These are phyloP conservation scores for Capsella rubella DNA, from an alignment of 441 rosid genomes.

Conservation along the genomic window DNA sequence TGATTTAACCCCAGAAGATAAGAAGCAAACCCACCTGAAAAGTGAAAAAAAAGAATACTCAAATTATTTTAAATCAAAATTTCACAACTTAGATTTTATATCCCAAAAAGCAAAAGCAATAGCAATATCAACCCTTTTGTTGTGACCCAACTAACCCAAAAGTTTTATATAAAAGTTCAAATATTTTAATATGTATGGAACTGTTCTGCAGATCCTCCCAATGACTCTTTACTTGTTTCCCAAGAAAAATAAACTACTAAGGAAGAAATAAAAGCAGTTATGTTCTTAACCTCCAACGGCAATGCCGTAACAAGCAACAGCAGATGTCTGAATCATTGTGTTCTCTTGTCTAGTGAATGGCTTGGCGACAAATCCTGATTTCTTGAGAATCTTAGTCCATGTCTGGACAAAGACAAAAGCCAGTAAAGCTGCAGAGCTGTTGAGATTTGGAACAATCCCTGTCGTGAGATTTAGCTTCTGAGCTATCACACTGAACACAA, in stretches of 20 bases:
- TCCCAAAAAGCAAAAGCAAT: slow-evolving; percentile 32
- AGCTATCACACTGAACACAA: slow-evolving; percentile 62
- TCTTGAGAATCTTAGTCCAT: slow-evolving; percentile 66
- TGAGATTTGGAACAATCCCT: slow-evolving; percentile 62
- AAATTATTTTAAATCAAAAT: background rate
- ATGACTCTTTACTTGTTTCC: slow-evolving; percentile 10
- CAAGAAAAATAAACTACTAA: slow-evolving; percentile 18
- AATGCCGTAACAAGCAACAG: slow-evolving; percentile 79
- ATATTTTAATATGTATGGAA: slow-evolving; percentile 4
- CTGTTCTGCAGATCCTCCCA: slow-evolving; percentile 10
- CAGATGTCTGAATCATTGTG: slow-evolving; percentile 75
- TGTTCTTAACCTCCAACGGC: slow-evolving; percentile 63
- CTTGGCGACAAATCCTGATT: slow-evolving; percentile 51
- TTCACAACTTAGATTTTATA: slow-evolving; percentile 8
- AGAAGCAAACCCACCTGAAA: slow-evolving; percentile 77
- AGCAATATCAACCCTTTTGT: slow-evolving; percentile 30
- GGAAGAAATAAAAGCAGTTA: background rate
- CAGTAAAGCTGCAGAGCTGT: slow-evolving; percentile 66
- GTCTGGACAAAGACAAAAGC: slow-evolving; percentile 58
- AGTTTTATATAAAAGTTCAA: slow-evolving; percentile 18
- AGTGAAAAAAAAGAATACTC: background rate
- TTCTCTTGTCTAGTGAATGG: slow-evolving; percentile 72
- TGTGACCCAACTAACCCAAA: slow-evolving; percentile 11
- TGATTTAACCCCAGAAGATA: slow-evolving; percentile 69
- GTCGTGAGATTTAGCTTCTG: slow-evolving; percentile 66